Base-by-base conservation (phyloP, 345 rosid genomes). In the Dipteronia sinensis region DNA sequence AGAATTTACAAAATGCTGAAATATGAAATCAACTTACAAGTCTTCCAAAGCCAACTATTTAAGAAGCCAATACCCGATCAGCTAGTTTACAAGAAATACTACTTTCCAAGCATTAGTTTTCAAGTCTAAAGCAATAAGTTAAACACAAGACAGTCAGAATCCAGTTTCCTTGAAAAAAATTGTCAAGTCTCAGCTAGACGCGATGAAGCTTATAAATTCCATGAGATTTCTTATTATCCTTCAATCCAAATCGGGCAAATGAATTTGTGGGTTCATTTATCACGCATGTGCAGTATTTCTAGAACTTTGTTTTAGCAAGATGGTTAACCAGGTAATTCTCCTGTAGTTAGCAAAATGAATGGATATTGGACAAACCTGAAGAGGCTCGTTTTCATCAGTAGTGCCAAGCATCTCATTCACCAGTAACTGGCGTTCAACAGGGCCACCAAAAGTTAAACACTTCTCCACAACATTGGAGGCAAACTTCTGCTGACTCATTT, bases 401-500 rank as follows among this genome's bases (percentile, higher is more conserved):
- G 86, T 53, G 82, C 91, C 93, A 63, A 89, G 88, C 91, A 89
- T 89, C 84, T 89, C 91, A 76, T 85, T 83, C 81, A 89, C 91
- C 77, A 89, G 83, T 63, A 88, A 63, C 73, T 82, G 86, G 15
- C 90, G 88, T 75, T 89, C 89, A 11, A 73, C 68, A 44, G 87
- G 82, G 77, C 86, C 88, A 62, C 93, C 88, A 74, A 86, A 89
- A 17, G 89, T 81, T 71, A 89, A 79, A 76, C 93, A 89, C 83
- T 89, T 89, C 86, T 89, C 91, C 20, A 88, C 91, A 47, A 88
- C 93, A 69, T 89, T 89, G 11, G 91, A 89, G 6, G 93, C 91
- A 63, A 89, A 89, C 81, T 89, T 89, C 80, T 88, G 93, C 87
- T 86, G 93, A 81, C 91, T 90, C 91, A 89, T 86, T 80, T 88